Conservation (phyloP, 495 filamentous ascomycete genomes). For the Haplographium delicatum region DNA sequence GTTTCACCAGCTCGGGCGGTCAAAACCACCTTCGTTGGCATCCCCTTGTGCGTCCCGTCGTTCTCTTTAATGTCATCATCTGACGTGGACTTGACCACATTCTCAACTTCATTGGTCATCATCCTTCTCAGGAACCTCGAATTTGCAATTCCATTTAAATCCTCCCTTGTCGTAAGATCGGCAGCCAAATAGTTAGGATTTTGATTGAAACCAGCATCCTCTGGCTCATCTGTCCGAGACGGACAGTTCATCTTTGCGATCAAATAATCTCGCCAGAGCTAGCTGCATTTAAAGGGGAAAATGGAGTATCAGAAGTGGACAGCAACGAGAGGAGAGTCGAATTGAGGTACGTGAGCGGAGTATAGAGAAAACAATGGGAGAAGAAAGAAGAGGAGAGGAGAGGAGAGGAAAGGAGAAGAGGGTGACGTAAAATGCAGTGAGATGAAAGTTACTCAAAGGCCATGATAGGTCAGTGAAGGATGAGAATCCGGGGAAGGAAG, state of each 20-base stretch:
- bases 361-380: background rate
- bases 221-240: slow-evolving; percentile 46
- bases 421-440: background rate
- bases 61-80: slow-evolving; percentile 14
- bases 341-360: background rate
- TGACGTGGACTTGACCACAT: slow-evolving; percentile 14
- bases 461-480: too few species aligned
- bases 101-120: slow-evolving; percentile 24
- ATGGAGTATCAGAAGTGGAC: background rate
- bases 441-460: too few species aligned
- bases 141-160: slow-evolving; percentile 54
- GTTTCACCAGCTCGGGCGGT: slow-evolving; percentile 1
- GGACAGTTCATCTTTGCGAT: slow-evolving; percentile 45
- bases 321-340: background rate
- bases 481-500: too few species aligned
- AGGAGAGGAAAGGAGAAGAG: background rate
- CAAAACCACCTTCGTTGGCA: too few species aligned
- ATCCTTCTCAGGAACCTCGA: slow-evolving; percentile 36
- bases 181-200: slow-evolving; percentile 42
- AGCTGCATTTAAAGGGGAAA: too few species aligned
- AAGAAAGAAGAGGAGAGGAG: background rate
- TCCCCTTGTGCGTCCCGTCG: background rate
- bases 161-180: slow-evolving; percentile 52
- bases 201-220: slow-evolving; percentile 51
- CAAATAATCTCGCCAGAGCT: background rate